phyloP scores from a whole-genome alignment of 805 yeast species.

The Starmerella roubikii region DNA sequence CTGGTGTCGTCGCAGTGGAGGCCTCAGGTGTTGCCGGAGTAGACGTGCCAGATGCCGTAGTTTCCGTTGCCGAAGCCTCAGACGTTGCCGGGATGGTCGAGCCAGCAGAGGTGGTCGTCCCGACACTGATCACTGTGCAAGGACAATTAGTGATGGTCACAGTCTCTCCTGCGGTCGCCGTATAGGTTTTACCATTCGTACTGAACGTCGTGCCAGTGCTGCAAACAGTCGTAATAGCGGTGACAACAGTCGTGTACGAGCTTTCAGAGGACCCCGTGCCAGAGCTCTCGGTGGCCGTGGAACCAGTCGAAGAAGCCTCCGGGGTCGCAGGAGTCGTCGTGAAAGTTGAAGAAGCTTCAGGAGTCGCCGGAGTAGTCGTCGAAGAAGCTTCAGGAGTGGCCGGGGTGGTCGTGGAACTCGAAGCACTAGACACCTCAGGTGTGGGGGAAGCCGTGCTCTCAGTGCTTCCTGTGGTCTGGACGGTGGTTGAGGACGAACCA shows the following conservation, averaged over 20 bases:
- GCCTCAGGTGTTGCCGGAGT: constrained; percentile 2
- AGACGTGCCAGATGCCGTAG: not conserved
- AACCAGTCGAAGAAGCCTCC: too few species aligned
- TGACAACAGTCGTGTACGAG: not conserved
- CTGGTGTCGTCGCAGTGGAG: constrained; percentile 18
- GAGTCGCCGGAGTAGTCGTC: too few species aligned
- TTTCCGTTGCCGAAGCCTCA: not conserved
- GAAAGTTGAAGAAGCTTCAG: not conserved
- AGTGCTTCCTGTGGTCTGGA: too few species aligned
- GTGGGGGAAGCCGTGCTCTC: too few species aligned
- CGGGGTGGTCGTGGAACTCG: too few species aligned
- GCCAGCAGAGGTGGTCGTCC: not conserved
- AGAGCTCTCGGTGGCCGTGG: not conserved
- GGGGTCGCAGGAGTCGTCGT: not conserved
- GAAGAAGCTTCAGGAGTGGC: too few species aligned
- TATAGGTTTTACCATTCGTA: constrained; percentile 5
- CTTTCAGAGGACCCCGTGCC: not conserved
- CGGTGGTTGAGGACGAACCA: too few species aligned
- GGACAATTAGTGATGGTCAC: constrained; percentile 11
- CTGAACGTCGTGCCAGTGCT: constrained; percentile 1
- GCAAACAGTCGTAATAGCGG: constrained; percentile 2
- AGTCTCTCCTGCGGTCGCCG: constrained; percentile 8
- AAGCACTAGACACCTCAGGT: too few species aligned
- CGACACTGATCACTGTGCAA: too few species aligned
- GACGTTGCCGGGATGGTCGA: not conserved